A percentile compares a stretch with the other conserved stretches of the same genome.
Evolutionary conservation across 495 filamentous ascomycete genomes (phyloP).

Genomic region (Penicillium nucicola): DNA sequence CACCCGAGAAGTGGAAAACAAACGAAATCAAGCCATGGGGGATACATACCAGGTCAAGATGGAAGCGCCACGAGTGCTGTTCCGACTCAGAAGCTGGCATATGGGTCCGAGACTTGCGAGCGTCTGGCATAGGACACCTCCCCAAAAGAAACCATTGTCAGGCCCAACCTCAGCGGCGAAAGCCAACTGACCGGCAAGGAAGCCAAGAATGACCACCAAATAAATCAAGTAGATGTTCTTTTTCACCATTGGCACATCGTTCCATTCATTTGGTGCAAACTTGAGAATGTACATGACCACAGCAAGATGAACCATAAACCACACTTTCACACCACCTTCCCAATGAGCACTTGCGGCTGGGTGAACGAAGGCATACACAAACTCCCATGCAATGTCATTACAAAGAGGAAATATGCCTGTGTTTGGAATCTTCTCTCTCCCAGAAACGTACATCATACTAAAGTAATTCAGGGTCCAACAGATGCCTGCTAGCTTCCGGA

Average conservation of each 20-base stretch:
- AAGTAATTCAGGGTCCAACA: conserved; percentile 3
- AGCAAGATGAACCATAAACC: background rate
- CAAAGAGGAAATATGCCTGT: conserved; percentile 1
- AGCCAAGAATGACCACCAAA: background rate
- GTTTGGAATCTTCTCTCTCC: background rate
- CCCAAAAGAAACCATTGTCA: background rate
- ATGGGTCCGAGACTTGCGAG: background rate
- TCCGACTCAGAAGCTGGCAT: background rate
- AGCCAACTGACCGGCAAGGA: background rate
- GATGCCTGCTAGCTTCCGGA: background rate
- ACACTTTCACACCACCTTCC: background rate
- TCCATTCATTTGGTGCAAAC: background rate
- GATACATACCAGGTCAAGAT: background rate
- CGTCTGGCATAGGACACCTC: background rate
- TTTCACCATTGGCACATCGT: background rate
- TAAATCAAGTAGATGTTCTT: background rate
- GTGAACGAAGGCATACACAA: background rate
- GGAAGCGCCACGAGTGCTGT: background rate
- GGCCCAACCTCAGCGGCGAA: background rate
- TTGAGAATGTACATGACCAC: background rate
- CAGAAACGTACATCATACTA: background rate
- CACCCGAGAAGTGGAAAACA: too few relatives aligned
- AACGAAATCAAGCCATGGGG: too few relatives aligned
- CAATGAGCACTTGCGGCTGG: background rate
- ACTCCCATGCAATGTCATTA: background rate